Evolutionary conservation across 2,329 filamentous ascomycete species (phyloP).

Genomic region (Penicillium griseofulvum): DNA sequence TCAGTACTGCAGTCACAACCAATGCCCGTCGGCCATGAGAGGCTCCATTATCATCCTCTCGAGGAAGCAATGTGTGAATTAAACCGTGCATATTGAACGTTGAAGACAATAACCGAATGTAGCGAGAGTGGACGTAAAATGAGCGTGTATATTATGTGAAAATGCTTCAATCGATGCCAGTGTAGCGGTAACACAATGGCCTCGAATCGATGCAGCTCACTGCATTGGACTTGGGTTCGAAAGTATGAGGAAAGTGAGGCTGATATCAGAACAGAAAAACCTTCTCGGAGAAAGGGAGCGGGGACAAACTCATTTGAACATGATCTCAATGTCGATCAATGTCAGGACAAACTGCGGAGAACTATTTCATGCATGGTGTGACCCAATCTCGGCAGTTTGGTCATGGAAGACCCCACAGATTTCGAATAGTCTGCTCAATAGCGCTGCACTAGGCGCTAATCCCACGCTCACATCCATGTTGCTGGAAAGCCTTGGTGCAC

Average conservation of each 20-base stretch:
- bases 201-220: neutral
- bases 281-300: conserved; percentile 1
- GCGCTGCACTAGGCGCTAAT: conserved; percentile 12
- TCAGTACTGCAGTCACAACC: conserved; percentile 33
- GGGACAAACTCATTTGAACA: conserved; percentile 14
- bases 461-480: neutral
- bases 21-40: conserved; percentile 28
- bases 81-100: conserved; percentile 15
- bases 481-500: neutral
- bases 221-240: neutral
- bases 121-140: conserved; percentile 4
- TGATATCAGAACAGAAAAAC: neutral
- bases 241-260: neutral
- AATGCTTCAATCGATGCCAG: neutral
- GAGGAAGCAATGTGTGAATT: conserved; percentile 18
- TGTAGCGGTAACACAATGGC: conserved; percentile 1
- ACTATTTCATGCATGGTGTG: conserved; percentile 9
- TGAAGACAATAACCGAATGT: conserved; percentile 8
- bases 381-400: neutral
- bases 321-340: neutral
- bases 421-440: conserved; percentile 22
- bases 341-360: conserved; percentile 7
- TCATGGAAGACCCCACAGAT: neutral
- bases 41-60: conserved; percentile 17
- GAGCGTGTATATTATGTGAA: conserved; percentile 8